phyloP scores from a whole-genome alignment of 352 stramenopile genomes.

The Phytophthora capsici region DNA sequence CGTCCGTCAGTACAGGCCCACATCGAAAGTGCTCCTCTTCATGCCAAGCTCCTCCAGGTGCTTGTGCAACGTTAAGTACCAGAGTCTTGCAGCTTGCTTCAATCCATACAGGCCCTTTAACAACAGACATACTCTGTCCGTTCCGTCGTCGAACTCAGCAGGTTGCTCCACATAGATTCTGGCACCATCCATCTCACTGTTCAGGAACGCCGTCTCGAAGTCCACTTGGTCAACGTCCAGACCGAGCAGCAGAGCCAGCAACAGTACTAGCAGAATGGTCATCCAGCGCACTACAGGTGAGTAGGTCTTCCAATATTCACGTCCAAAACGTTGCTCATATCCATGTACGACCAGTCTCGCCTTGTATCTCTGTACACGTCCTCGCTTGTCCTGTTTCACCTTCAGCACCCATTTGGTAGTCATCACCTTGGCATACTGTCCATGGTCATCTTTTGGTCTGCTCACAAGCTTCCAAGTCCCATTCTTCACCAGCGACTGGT shows the following conservation, averaged over 20 bases:
- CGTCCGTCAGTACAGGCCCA: no score
- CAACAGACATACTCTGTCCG: not conserved
- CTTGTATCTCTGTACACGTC: not conserved
- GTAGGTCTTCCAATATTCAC: not conserved
- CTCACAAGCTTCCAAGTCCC: not conserved
- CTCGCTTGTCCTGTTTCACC: not conserved
- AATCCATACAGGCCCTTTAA: no score
- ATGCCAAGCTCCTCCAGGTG: not conserved
- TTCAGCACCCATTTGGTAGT: not conserved
- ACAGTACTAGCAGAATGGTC: not conserved
- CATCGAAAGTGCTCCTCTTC: no score
- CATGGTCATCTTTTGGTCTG: not conserved
- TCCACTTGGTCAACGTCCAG: slow-evolving; percentile 4
- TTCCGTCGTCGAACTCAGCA: slow-evolving; percentile 1
- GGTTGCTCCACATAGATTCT: slow-evolving; percentile 18
- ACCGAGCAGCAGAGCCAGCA: slow-evolving; percentile 1
- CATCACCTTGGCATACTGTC: not conserved
- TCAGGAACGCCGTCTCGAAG: slow-evolving; percentile 9
- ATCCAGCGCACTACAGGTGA: slow-evolving; percentile 4
- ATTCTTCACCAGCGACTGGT: no score
- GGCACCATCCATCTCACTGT: not conserved
- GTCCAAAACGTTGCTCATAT: not conserved
- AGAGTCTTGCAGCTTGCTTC: no score
- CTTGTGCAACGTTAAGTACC: no score
- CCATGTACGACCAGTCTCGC: not conserved